These are phyloP conservation scores for Pseudopyricularia javanii DNA, from an alignment of 2,329 filamentous ascomycete species.

Conservation along the genomic window DNA sequence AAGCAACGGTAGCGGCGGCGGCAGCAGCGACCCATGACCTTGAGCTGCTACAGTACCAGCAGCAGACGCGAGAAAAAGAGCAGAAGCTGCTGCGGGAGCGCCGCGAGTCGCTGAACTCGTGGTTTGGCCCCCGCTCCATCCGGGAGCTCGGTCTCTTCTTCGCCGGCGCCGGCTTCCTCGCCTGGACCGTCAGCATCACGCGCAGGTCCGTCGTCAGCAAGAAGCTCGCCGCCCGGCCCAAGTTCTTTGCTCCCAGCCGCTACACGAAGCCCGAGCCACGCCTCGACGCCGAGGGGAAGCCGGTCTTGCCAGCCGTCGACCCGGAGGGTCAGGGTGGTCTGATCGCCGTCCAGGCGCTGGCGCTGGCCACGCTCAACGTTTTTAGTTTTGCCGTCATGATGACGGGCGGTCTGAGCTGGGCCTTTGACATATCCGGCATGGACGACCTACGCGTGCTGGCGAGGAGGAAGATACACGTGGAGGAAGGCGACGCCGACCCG, in stretches of 20 bases:
- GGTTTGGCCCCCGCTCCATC: slow-evolving; percentile 34
- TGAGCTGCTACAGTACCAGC: background rate
- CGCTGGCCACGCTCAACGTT: slow-evolving; percentile 79
- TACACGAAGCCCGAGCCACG: slow-evolving; percentile 18
- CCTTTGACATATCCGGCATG: slow-evolving; percentile 60
- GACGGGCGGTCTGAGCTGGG: slow-evolving; percentile 62
- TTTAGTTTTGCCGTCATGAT: slow-evolving; percentile 62
- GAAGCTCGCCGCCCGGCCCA: slow-evolving; percentile 47
- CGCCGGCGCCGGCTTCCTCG: slow-evolving; percentile 64
- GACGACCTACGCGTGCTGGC: slow-evolving; percentile 49
- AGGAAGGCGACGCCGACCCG: slow-evolving; percentile 22
- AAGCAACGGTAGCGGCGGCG: background rate
- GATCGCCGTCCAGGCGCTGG: slow-evolving; percentile 73
- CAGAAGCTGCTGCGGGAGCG: background rate
- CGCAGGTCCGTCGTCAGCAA: slow-evolving; percentile 58
- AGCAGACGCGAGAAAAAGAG: background rate
- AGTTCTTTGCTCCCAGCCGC: slow-evolving; percentile 55
- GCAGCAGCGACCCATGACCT: background rate
- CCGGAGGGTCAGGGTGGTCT: slow-evolving; percentile 40
- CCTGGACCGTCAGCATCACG: slow-evolving; percentile 58
- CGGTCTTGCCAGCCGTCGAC: slow-evolving; percentile 23
- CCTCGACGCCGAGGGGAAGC: slow-evolving; percentile 16
- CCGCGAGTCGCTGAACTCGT: background rate
- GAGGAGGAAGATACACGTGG: slow-evolving; percentile 23
- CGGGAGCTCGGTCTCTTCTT: slow-evolving; percentile 60